Evolutionary conservation across 129 eudicot species (phyloP), one percentile per base, ranked within the genome.

Genomic region (Silybum marianum): DNA sequence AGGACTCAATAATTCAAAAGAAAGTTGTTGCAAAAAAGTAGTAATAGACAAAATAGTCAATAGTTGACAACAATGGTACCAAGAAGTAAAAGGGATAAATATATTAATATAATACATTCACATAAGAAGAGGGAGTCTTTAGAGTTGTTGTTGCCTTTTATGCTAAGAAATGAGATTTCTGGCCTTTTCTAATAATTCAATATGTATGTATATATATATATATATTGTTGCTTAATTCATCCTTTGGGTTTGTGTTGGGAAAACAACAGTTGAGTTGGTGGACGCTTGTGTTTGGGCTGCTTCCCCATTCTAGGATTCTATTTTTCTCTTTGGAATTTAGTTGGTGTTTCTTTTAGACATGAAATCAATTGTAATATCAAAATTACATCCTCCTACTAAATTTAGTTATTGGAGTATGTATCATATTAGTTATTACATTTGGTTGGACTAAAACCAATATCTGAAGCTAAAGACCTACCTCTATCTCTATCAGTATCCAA

Each of bases 81-180:
- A 9, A 58, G 63, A 16, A 54, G 63, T 51, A 51, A 19, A 51
- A 58, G 66, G 23, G 66, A 58, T 19, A 58, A 58, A 51, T 54
- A 5, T 34, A 34, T 34, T 2, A 42, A 1, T 73, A 44, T 42
- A 25, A 9, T n/a, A n/a, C n/a, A 3, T 54, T 30, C 69, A 51
- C 44, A 54, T 58, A 58, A 6, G 66, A 54, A 4, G 70, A 25
- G 34, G 70, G 58, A n/a, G 25, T 51, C 26, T 75, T 58, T 75
- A 7, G 80, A 76, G 48, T 32, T 30, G 22, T 58, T 76, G 51
- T 76, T n/a, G 18, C 77, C 83, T 71, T 79, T 22, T 10, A 58
- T 3, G 71, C 77, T 79, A 79, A 79, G 83, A 54, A 71, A 71
- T 79, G 77, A 39, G 21, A 78, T 26, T 54, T 76, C 14, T 44